A percentile compares a stretch with the other conserved stretches of the same genome.
phyloP scores from a whole-genome alignment of 2,329 filamentous ascomycete genomes.

The Ustilaginoidea virens region DNA sequence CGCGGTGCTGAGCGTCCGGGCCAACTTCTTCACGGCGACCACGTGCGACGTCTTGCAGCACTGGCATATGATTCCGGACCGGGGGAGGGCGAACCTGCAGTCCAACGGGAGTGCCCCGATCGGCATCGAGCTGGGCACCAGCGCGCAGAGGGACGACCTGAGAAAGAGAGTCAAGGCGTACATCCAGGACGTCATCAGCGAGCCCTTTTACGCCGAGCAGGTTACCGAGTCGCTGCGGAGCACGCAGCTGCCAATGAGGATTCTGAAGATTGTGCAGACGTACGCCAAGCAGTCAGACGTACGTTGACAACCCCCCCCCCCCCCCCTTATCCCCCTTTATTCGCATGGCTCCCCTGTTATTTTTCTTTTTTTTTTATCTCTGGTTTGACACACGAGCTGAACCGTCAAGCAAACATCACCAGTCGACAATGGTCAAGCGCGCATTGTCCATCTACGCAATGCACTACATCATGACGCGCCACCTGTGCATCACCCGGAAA shows the following conservation, averaged over 20 bases:
- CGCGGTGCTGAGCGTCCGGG: conserved; percentile 29
- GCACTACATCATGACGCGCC: conserved; percentile 40
- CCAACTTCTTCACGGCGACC: conserved; percentile 36
- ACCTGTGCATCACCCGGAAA: conserved; percentile 32
- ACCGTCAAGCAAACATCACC: neutral
- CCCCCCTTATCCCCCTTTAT: neutral
- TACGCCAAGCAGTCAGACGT: conserved; percentile 31
- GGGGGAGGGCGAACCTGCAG: conserved; percentile 24
- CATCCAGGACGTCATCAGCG: conserved; percentile 29
- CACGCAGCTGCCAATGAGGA: conserved; percentile 28
- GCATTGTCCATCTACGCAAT: conserved; percentile 39
- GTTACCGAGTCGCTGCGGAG: conserved; percentile 30
- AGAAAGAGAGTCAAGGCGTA: conserved; percentile 32
- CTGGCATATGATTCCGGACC: conserved; percentile 28
- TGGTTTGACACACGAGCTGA: too few relatives aligned
- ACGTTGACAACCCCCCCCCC: too few relatives aligned
- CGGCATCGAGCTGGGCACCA: conserved; percentile 29
- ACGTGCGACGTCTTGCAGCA: conserved; percentile 32
- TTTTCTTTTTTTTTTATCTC: neutral
- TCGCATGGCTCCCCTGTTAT: neutral
- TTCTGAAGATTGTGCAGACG: conserved; percentile 31
- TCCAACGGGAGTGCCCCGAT: conserved; percentile 31
- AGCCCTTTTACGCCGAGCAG: conserved; percentile 32
- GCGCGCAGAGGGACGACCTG: conserved; percentile 27
- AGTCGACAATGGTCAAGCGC: conserved; percentile 34